phyloP scores from a whole-genome alignment of 192 early-diverging fungal genomes.

The Coemansia sp. region DNA sequence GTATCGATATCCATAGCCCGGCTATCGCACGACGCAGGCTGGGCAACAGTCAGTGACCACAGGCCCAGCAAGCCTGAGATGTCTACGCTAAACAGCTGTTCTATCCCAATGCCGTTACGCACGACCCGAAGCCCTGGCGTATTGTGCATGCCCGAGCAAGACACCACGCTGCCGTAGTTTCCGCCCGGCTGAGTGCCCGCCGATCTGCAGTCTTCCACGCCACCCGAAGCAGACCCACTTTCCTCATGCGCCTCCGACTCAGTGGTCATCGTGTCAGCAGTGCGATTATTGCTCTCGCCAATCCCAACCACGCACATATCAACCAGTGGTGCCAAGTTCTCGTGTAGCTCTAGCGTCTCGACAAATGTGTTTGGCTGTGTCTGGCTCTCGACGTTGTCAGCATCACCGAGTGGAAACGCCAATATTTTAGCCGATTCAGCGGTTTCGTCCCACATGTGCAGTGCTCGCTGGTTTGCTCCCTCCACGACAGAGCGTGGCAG shows the following conservation, averaged over 20 bases:
- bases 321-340: conserved; percentile 78
- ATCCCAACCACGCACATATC: conserved; percentile 86
- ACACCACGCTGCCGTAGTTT: conserved; percentile 67
- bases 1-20: conserved; percentile 6
- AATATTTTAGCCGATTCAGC: not conserved
- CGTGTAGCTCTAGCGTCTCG: conserved; percentile 60
- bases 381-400: not conserved
- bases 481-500: conserved; percentile 16
- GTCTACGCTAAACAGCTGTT: conserved; percentile 58
- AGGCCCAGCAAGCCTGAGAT: conserved; percentile 69
- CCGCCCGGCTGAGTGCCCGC: not conserved
- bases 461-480: not conserved
- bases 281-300: conserved; percentile 30
- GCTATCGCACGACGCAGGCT: not conserved
- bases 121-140: conserved; percentile 79
- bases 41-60: conserved; percentile 64
- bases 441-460: not conserved
- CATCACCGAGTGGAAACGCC: conserved; percentile 10
- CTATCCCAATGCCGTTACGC: conserved; percentile 85
- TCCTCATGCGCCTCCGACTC: conserved; percentile 4
- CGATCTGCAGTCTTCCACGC: conserved; percentile 20
- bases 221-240: conserved; percentile 35
- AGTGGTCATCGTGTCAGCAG: not conserved
- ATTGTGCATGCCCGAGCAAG: conserved; percentile 78
- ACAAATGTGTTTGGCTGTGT: conserved; percentile 53